A percentile compares a stretch with the other conserved stretches of the same genome.
Evolutionary conservation across 371 early-diverging fungal species (phyloP).

Genomic region (Mucor circinelloides): DNA sequence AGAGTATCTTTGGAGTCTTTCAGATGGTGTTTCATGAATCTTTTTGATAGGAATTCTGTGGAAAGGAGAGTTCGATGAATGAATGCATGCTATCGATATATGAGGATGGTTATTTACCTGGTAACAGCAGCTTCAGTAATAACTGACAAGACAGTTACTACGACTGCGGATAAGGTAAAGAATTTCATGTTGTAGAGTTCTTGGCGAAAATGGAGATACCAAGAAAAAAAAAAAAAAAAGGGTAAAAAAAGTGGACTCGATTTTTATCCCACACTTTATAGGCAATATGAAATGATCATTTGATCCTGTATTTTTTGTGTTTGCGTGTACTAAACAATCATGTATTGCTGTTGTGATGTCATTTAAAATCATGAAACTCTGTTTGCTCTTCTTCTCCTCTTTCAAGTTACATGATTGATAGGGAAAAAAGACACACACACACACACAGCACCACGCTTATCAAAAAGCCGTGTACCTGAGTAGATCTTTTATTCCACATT

Average conservation of each 20-base stretch:
- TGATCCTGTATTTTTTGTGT: slow-evolving; percentile 1
- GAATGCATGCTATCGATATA: too few species aligned
- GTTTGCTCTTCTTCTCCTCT: background rate
- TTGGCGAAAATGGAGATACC: slow-evolving; percentile 2
- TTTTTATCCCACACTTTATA: slow-evolving; percentile 7
- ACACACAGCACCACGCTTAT: too few species aligned
- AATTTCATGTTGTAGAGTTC: slow-evolving; percentile 29
- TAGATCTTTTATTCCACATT: too few species aligned
- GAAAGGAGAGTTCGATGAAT: too few species aligned
- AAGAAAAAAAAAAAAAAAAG: slow-evolving; percentile 15
- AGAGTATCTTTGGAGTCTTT: slow-evolving; percentile 63
- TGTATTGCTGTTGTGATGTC: background rate
- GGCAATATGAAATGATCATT: background rate
- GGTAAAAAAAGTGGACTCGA: background rate
- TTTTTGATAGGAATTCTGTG: slow-evolving; percentile 73
- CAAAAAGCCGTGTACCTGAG: too few species aligned
- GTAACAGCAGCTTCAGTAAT: slow-evolving; percentile 32
- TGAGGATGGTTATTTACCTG: slow-evolving; percentile 29
- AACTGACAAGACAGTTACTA: slow-evolving; percentile 25
- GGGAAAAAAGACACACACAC: background rate
- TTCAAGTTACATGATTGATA: background rate
- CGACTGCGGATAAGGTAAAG: slow-evolving; percentile 32
- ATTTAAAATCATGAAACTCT: background rate
- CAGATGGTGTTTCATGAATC: slow-evolving; percentile 59
- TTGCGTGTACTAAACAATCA: background rate